These are phyloP conservation scores for Potentilla sterilis DNA, from an alignment of 306 rosid genomes.

Conservation along the genomic window DNA sequence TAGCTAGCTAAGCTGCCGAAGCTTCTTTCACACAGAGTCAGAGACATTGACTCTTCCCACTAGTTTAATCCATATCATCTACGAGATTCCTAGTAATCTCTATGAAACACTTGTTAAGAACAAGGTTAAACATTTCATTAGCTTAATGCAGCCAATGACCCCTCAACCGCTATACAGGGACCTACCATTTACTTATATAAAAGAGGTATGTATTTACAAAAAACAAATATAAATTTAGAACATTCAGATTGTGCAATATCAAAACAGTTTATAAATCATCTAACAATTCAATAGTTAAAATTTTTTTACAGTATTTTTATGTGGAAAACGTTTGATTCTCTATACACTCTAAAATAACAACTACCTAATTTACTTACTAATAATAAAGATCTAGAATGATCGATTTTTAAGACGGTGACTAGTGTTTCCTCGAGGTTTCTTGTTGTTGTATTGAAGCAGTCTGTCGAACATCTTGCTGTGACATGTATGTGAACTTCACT, in stretches of 20 bases:
- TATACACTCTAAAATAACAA: too few relatives aligned
- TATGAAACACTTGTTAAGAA: conserved; percentile 7
- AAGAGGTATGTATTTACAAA: not conserved
- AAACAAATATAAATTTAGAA: not conserved
- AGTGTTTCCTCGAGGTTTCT: too few relatives aligned
- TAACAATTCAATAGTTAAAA: too few relatives aligned
- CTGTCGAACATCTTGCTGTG: not conserved
- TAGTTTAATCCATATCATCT: not conserved
- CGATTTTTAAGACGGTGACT: too few relatives aligned
- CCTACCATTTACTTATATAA: not conserved
- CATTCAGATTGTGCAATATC: not conserved
- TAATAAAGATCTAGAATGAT: too few relatives aligned
- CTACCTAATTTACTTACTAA: too few relatives aligned
- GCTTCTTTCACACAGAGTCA: conserved; percentile 20
- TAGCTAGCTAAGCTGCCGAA: conserved; percentile 5
- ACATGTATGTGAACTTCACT: not conserved
- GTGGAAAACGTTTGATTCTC: too few relatives aligned
- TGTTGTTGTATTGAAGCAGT: too few relatives aligned
- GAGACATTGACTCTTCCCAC: not conserved
- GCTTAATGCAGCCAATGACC: conserved; percentile 1
- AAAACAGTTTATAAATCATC: too few relatives aligned
- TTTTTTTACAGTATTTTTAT: fast-evolving
- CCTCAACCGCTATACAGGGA: conserved; percentile 25
- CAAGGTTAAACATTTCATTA: conserved; percentile 7
- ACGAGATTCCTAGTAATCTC: not conserved